phyloP scores from a whole-genome alignment of 306 rosid genomes.

The Fragaria vesca region DNA sequence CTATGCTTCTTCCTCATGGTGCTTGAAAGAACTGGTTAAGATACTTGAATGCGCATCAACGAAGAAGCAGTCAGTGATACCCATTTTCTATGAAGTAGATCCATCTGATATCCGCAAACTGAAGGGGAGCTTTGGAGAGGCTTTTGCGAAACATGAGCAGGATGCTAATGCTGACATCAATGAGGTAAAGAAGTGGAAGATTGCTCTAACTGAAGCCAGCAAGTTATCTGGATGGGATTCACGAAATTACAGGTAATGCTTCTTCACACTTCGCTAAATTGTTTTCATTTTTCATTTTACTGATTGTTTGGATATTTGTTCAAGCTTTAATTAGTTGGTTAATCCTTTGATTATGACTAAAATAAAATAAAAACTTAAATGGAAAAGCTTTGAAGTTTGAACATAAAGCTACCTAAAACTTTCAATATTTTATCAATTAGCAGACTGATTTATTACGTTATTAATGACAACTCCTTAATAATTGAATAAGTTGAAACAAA shows the following conservation, averaged over 20 bases:
- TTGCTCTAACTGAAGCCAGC: not conserved
- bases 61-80: not conserved
- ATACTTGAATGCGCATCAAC: not conserved
- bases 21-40: conserved; percentile 5
- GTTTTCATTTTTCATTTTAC: too few relatives aligned
- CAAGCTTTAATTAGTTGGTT: too few relatives aligned
- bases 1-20: conserved; percentile 17
- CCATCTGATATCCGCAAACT: conserved; percentile 1
- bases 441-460: too few relatives aligned
- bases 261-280: not conserved
- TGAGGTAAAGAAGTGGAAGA: not conserved
- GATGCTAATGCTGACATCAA: not conserved
- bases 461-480: too few relatives aligned
- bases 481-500: too few relatives aligned
- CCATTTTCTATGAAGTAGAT: conserved; percentile 1
- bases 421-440: too few relatives aligned
- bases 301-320: too few relatives aligned
- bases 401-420: too few relatives aligned
- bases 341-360: too few relatives aligned
- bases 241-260: not conserved
- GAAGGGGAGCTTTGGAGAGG: not conserved
- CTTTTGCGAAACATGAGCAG: not conserved
- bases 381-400: too few relatives aligned
- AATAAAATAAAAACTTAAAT: too few relatives aligned
- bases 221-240: not conserved